phyloP scores from a whole-genome alignment of 306 rosid species.

The Citrullus mucosospermus region DNA sequence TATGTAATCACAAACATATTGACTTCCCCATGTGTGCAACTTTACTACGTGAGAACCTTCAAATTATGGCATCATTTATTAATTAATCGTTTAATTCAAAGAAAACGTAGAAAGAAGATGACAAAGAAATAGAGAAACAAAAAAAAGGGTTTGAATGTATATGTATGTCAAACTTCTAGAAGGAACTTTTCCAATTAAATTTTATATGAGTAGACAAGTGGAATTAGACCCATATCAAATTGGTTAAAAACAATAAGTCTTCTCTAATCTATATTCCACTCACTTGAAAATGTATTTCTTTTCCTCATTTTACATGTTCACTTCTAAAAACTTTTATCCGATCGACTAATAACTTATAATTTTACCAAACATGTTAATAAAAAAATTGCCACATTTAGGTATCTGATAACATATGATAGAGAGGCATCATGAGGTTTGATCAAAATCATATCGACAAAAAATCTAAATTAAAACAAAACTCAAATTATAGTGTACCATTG shows the following conservation, averaged over 20 bases:
- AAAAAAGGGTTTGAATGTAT: neutral
- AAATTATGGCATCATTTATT: neutral
- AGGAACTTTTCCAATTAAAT: neutral
- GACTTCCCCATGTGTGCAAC: neutral
- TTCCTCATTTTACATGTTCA: too few species aligned
- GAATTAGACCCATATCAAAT: neutral
- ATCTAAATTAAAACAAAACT: too few species aligned
- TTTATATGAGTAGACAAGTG: too few species aligned
- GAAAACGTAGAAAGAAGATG: neutral
- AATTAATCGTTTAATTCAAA: neutral
- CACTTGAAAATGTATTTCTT: neutral
- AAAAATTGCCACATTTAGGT: too few species aligned
- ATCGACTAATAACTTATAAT: too few species aligned
- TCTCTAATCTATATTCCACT: neutral
- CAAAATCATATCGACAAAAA: too few species aligned
- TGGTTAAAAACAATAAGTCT: too few species aligned
- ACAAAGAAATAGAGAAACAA: neutral
- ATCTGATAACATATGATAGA: too few species aligned
- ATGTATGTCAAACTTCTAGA: neutral
- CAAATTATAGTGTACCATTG: too few species aligned
- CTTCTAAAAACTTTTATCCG: too few species aligned
- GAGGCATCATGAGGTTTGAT: neutral
- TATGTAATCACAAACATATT: neutral
- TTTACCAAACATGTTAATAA: too few species aligned
- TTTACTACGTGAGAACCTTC: neutral